Base-by-base conservation (phyloP, 116 monocot genomes). In the Zostera marina region DNA sequence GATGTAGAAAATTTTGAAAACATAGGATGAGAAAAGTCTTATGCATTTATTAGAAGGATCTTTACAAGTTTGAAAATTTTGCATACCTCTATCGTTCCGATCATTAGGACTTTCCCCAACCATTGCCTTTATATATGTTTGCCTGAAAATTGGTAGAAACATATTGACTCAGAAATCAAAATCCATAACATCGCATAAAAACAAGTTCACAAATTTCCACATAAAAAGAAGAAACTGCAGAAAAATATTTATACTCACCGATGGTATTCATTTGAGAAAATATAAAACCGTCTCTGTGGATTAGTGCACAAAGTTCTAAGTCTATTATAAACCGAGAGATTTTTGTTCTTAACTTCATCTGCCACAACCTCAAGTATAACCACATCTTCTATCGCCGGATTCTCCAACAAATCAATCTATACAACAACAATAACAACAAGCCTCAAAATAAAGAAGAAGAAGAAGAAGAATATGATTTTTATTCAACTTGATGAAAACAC, bases 321-420 rank as follows among this genome's bases (percentile, higher is more conserved):
- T 54, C 90, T 75, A 42, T 89, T 89, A 32, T 73, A 89, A 22
- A 83, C 83, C 0, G 85, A 45, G 1, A 82, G 59, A 48, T 96
- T 89, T 68, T 83, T 96, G 72, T 89, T 85, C 64, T 72, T 81
- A n/a, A 89, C 89, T 70, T 96, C 96, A 42, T 96, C 84, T 54
- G 85, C 61, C 51, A 89, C 85, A 13, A 85, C 76, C 56, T 74
- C 85, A 0, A 96, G 81, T 61, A 96, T 65, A 41, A 83, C 80
- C 11, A 96, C 89, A 44, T 96, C 71, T 8, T 78, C 78, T 23
- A 96, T 78, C 39, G 79, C 82, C 21, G 82, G 73, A 59, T 96
- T 96, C 76, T 96, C 96, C 57, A 96, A 68, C 72, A 96, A 80
- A 69, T 89, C 96, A 47, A 96, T 85, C 96, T 96, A 55, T 12